A percentile compares a stretch with the other conserved stretches of the same genome.
phyloP scores from a whole-genome alignment of 768 basidiomycete genomes.

The Hygrocybe punicea region DNA sequence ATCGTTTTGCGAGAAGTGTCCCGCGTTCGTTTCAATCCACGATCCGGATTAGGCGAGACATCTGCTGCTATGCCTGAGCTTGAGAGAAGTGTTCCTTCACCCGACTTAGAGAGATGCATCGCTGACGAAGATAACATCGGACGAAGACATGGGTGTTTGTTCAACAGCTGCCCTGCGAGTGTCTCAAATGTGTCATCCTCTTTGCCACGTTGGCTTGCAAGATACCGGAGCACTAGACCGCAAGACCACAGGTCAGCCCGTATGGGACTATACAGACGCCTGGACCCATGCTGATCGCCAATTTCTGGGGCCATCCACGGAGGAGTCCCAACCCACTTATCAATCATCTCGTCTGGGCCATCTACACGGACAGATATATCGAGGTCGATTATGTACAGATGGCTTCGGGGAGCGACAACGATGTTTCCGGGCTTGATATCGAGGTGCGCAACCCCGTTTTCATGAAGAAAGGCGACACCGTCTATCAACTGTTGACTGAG shows the following conservation, averaged over 20 bases:
- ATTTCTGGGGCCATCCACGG: constrained; percentile 10
- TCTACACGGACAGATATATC: constrained; percentile 6
- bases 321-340: constrained; percentile 3
- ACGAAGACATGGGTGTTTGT: constrained; percentile 2
- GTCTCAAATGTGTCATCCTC: not conserved
- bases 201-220: constrained; percentile 1
- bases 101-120: not conserved
- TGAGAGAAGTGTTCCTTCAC: not conserved
- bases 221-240: constrained; percentile 5
- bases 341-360: constrained; percentile 5
- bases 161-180: constrained; percentile 3
- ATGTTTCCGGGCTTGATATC: constrained; percentile 85
- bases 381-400: constrained; percentile 55
- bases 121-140: constrained; percentile 3
- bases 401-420: constrained; percentile 65
- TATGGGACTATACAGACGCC: constrained; percentile 7
- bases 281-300: not conserved
- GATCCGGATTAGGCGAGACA: not conserved
- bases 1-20: not conserved
- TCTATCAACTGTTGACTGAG: constrained; percentile 1
- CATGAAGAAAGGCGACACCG: constrained; percentile 53
- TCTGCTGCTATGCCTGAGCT: not conserved
- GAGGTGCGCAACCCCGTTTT: constrained; percentile 75
- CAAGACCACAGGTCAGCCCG: constrained; percentile 12
- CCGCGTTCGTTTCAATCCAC: not conserved